Conservation (phyloP, 495 filamentous ascomycete genomes). For the Lentithecium fluviatile region DNA sequence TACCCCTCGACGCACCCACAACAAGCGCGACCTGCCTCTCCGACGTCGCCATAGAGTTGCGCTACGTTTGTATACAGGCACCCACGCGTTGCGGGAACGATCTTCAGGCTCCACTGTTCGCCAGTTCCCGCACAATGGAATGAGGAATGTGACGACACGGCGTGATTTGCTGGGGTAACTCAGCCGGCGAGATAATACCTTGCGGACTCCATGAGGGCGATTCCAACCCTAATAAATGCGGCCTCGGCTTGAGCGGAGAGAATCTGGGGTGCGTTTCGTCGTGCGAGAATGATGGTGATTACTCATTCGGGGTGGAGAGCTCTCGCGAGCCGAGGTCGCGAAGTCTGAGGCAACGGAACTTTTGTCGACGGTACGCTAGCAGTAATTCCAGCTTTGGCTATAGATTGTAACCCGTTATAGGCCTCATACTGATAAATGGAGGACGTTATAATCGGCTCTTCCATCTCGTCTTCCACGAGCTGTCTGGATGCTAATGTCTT, state of each 20-base stretch:
- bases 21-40: constrained; percentile 60
- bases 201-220: too few species aligned
- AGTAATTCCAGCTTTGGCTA: too few species aligned
- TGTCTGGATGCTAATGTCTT: too few species aligned
- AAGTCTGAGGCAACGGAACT: too few species aligned
- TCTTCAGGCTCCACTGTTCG: too few species aligned
- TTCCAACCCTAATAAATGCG: background rate
- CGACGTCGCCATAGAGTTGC: constrained; percentile 31
- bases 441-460: too few species aligned
- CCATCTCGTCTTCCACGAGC: too few species aligned
- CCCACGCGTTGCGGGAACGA: too few species aligned
- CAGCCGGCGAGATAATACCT: background rate
- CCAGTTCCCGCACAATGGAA: background rate
- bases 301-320: constrained; percentile 13
- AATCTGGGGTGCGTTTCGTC: background rate
- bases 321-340: constrained; percentile 29
- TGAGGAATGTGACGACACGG: background rate
- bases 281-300: constrained; percentile 15
- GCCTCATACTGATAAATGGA: too few species aligned
- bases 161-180: background rate
- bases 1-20: constrained; percentile 73
- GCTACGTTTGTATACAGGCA: background rate
- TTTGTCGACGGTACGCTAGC: too few species aligned
- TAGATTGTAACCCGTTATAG: too few species aligned
- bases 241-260: background rate